These are phyloP conservation scores for Rhodamnia argentea DNA, from an alignment of 345 rosid genomes.

Conservation along the genomic window DNA sequence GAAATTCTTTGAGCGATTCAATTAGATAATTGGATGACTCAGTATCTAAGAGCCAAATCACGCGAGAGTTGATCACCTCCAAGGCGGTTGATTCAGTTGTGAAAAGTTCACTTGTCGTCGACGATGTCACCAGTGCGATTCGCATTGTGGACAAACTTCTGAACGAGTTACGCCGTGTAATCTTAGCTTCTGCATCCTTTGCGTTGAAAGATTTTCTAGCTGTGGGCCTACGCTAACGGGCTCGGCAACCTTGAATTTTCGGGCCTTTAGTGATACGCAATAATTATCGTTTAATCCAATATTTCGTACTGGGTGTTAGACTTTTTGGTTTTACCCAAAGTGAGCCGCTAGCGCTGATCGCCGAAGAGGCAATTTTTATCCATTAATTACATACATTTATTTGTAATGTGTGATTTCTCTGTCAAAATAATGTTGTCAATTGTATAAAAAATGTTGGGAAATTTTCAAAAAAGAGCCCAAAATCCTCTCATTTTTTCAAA, in stretches of 20 bases:
- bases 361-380: too few relatives aligned
- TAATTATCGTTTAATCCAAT: background rate
- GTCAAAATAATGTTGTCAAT: too few relatives aligned
- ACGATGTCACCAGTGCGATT: accelerated
- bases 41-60: background rate
- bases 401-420: too few relatives aligned
- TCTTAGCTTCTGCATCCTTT: background rate
- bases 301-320: background rate
- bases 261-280: accelerated
- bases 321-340: accelerated
- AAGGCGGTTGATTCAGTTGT: background rate
- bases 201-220: background rate
- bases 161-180: accelerated
- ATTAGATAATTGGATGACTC: background rate
- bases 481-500: too few relatives aligned
- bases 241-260: background rate
- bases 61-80: background rate
- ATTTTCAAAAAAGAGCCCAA: too few relatives aligned
- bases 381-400: too few relatives aligned
- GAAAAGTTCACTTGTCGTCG: background rate
- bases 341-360: background rate
- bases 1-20: background rate
- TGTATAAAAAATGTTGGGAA: background rate
- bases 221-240: background rate
- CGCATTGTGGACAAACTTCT: accelerated